A percentile compares a stretch with the other conserved stretches of the same genome.
phyloP scores from a whole-genome alignment of 768 basidiomycete genomes.

The Mycena belliarum region DNA sequence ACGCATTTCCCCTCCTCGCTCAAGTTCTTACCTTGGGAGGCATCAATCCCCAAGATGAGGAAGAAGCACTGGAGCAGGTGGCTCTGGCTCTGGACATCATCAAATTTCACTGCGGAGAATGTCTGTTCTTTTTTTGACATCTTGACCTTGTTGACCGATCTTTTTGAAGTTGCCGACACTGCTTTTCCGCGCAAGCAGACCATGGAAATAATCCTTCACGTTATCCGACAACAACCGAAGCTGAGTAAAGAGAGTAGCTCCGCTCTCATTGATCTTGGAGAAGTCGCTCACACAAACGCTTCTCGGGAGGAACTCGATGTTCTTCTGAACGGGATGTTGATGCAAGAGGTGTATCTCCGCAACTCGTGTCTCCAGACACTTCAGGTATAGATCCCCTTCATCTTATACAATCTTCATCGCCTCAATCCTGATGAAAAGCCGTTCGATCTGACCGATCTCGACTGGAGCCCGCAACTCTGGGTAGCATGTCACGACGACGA shows the following conservation, averaged over 20 bases:
- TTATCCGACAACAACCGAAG: slow-evolving; percentile 76
- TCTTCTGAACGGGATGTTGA: slow-evolving; percentile 71
- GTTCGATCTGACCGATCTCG: slow-evolving; percentile 90
- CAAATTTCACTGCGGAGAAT: slow-evolving; percentile 72
- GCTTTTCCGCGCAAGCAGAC: slow-evolving; percentile 75
- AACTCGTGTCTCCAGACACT: slow-evolving; percentile 89
- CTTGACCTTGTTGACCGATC: neutral
- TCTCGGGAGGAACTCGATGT: slow-evolving; percentile 61
- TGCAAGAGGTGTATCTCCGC: slow-evolving; percentile 86
- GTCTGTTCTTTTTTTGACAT: slow-evolving; percentile 52
- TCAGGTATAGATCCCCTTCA: slow-evolving; percentile 55
- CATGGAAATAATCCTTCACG: slow-evolving; percentile 67
- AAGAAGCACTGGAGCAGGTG: slow-evolving; percentile 78
- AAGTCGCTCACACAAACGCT: slow-evolving; percentile 70
- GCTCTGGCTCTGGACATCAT: slow-evolving; percentile 71
- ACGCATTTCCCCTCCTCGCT: slow-evolving; percentile 72
- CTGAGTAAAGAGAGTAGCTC: slow-evolving; percentile 84
- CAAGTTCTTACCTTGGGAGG: slow-evolving; percentile 73
- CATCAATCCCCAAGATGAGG: slow-evolving; percentile 61
- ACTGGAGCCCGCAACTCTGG: slow-evolving; percentile 90
- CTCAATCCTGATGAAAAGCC: slow-evolving; percentile 50
- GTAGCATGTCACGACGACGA: slow-evolving; percentile 83
- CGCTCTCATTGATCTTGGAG: slow-evolving; percentile 77
- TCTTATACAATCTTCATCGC: neutral
- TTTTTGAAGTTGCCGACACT: slow-evolving; percentile 57